These are phyloP conservation scores for Neofusicoccum sp. DNA, from an alignment of 2,329 filamentous ascomycete species.

Conservation along the genomic window DNA sequence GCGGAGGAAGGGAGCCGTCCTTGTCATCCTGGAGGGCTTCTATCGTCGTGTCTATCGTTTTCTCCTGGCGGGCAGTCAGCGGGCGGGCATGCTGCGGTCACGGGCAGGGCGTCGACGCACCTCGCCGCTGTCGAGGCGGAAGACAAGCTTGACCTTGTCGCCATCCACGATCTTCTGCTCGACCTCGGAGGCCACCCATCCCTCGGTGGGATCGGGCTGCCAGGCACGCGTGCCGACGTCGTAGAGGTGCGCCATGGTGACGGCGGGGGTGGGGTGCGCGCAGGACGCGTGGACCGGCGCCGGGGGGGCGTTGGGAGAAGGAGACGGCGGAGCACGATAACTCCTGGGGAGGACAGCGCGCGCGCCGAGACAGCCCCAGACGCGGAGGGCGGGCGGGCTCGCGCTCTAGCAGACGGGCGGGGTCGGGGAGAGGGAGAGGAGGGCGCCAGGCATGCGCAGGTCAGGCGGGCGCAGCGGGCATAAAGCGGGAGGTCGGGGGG, in stretches of 20 bases:
- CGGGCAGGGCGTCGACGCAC: conserved; percentile 48
- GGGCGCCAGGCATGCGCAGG: conserved; percentile 2
- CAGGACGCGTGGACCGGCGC: conserved; percentile 1
- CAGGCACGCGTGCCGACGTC: conserved; percentile 96
- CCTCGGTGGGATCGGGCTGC: conserved; percentile 94
- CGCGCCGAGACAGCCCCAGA: conserved; percentile 14
- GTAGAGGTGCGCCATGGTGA: conserved; percentile 76
- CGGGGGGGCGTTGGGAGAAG: background rate
- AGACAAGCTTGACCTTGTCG: conserved; percentile 82
- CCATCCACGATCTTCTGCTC: conserved; percentile 79
- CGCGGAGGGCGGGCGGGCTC: background rate
- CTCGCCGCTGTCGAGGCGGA: conserved; percentile 90
- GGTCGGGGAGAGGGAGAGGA: background rate
- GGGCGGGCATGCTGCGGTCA: background rate
- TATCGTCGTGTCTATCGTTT: conserved; percentile 73
- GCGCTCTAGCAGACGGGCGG: conserved; percentile 10
- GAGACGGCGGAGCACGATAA: conserved; percentile 3
- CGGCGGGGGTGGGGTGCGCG: conserved; percentile 19
- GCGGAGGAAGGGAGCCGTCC: conserved; percentile 75
- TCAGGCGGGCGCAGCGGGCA: background rate
- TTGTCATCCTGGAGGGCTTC: conserved; percentile 74
- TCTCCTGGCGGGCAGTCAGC: conserved; percentile 56
- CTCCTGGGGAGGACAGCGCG: conserved; percentile 17
- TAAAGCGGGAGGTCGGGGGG: background rate
- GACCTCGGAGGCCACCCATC: conserved; percentile 96